Base-by-base conservation (phyloP, 2,329 filamentous ascomycete species). In the Alternaria arborescens region DNA sequence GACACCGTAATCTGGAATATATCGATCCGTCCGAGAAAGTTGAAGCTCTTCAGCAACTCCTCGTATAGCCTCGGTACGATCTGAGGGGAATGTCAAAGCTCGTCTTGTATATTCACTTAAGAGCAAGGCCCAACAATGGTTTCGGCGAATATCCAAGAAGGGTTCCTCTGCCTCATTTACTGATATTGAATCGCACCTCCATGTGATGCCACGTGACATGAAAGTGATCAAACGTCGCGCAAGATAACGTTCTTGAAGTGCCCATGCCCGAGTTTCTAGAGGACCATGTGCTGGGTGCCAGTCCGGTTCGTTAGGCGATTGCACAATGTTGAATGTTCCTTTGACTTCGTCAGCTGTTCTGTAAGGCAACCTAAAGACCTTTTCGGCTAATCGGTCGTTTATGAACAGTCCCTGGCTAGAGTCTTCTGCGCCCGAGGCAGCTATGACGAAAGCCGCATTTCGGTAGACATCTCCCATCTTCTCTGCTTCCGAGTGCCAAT, bases 341-440 rank as follows among this genome's bases (percentile, higher is more conserved):
- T 7, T 3, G 3, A 8, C 11, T 2, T 24, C 12, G 0, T 5
- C 18, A 0, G 2, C 3, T 4, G 5, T 2, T 1, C 12, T 16
- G 2, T 28, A 44, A 11, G 42, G 22, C 6, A 26, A 0, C 0
- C 16, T 14, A 0, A 28, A 11, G 3, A 28, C 4, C 0, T 0
- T 44, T 3, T 7, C 1, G 1, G 4, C 26, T 3, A 3, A 2
- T 12, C 43, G 26, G 1, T 46, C 1, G 5, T 3, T 30, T 1
- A 30, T 30, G 2, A 20, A 30, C 0, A 46, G 24, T 1, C 43
- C 26, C 30, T 8, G 14, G 2, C n/a, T 30, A 1, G n/a, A 46
- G 2, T 46, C 43, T 12, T 8, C 11, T 0, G 26, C 43, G 1
- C 26, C 24, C 0, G 24, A 46, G 2, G 26, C 43, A 1, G 16